These are phyloP conservation scores for Tulasnella sp. DNA, from an alignment of 768 basidiomycete genomes.

Conservation along the genomic window DNA sequence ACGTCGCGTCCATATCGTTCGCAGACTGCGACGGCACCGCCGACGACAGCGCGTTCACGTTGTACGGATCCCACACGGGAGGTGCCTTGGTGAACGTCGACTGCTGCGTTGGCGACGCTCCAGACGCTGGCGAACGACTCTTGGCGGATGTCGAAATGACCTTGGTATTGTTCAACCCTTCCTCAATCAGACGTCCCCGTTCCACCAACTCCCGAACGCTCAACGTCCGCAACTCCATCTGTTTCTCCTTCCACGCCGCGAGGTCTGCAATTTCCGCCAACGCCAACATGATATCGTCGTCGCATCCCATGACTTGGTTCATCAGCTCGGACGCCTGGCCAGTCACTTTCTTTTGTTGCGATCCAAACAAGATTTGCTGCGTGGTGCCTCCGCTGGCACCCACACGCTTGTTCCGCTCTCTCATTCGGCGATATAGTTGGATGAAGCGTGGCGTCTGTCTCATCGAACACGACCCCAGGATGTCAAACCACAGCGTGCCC, in stretches of 20 bases:
- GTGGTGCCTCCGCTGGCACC: background rate
- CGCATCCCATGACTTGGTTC: slow-evolving; percentile 15
- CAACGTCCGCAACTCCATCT: slow-evolving; percentile 26
- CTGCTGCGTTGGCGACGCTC: background rate
- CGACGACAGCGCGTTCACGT: background rate
- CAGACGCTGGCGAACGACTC: background rate
- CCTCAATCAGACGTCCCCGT: slow-evolving; percentile 30
- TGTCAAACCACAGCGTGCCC: slow-evolving; percentile 74
- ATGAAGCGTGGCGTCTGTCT: slow-evolving; percentile 46
- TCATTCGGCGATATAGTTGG: slow-evolving; percentile 40
- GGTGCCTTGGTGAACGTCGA: background rate
- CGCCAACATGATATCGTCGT: slow-evolving; percentile 39
- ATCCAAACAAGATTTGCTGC: background rate
- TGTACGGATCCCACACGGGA: slow-evolving; percentile 13
- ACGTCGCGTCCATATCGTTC: background rate
- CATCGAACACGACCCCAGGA: slow-evolving; percentile 23
- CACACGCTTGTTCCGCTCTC: slow-evolving; percentile 28
- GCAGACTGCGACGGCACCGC: background rate
- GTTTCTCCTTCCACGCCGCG: slow-evolving; percentile 50
- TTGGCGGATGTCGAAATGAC: background rate
- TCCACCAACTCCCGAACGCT: slow-evolving; percentile 49
- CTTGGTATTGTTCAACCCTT: background rate
- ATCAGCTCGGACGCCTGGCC: slow-evolving; percentile 5
- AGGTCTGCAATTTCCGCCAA: slow-evolving; percentile 60
- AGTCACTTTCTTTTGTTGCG: background rate